Conservation (phyloP, 2,329 filamentous ascomycete species). For the Westerdykella ornata region DNA sequence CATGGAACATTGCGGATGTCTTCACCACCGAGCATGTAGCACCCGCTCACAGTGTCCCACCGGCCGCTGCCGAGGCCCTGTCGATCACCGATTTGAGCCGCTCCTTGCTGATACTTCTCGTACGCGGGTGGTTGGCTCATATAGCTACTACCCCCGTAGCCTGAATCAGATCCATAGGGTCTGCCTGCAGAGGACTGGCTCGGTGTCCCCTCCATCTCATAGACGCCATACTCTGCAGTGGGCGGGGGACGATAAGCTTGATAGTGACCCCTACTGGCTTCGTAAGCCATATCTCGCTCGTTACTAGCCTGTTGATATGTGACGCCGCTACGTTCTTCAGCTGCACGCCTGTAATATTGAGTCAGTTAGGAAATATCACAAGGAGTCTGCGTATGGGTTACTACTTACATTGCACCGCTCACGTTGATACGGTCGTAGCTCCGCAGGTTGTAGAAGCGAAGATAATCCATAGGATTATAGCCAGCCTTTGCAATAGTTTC, state of each 20-base stretch:
- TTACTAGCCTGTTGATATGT: constrained; percentile 60
- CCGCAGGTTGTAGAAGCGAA: constrained; percentile 77
- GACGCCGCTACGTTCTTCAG: constrained; percentile 58
- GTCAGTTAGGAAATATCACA: too few relatives aligned
- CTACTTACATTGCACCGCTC: constrained; percentile 51
- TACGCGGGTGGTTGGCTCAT: constrained; percentile 41
- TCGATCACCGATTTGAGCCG: constrained; percentile 47
- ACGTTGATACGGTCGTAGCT: constrained; percentile 80
- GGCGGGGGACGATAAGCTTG: constrained; percentile 30
- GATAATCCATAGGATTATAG: constrained; percentile 65
- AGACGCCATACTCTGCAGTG: constrained; percentile 34
- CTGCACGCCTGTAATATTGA: constrained; percentile 36
- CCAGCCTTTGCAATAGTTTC: constrained; percentile 60
- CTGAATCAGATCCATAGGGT: constrained; percentile 7
- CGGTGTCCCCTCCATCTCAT: constrained; percentile 23
- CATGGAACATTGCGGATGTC: constrained; percentile 61
- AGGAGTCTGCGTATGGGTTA: too few relatives aligned
- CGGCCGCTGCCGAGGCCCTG: constrained; percentile 46
- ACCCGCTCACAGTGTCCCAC: constrained; percentile 70
- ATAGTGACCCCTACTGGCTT: constrained; percentile 28
- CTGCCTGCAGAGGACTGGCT: constrained; percentile 11
- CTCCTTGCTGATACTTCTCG: constrained; percentile 65
- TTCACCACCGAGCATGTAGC: constrained; percentile 74
- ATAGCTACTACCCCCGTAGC: constrained; percentile 1
- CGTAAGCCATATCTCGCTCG: constrained; percentile 54